Conservation (phyloP, 208 protist species). For the Leishmania tropica region DNA sequence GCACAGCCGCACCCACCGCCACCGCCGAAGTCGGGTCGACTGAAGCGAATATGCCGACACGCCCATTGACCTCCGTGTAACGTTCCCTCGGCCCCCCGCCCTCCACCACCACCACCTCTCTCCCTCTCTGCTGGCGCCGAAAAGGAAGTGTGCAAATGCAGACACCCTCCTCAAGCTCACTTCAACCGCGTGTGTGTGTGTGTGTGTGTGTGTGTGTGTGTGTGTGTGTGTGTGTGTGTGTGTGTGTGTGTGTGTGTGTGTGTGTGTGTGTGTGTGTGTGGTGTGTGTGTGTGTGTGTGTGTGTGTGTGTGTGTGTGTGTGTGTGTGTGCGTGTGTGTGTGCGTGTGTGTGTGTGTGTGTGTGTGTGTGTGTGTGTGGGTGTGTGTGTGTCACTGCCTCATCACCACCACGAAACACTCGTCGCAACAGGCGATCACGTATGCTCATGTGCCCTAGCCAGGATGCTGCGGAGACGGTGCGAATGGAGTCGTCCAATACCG, state of each 20-base stretch:
- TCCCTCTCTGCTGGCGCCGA: neutral
- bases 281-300: neutral
- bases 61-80: neutral
- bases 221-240: neutral
- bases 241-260: neutral
- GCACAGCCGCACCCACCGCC: neutral
- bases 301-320: neutral
- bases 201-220: neutral
- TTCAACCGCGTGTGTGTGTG: neutral
- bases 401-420: neutral
- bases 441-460: neutral
- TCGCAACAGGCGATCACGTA: neutral
- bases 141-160: neutral
- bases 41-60: neutral
- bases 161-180: neutral
- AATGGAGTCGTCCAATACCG: neutral
- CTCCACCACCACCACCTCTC: neutral
- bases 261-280: neutral
- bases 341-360: neutral
- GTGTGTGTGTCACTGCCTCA: neutral
- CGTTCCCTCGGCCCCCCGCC: neutral
- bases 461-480: neutral
- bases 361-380: neutral
- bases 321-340: neutral
- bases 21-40: neutral